Percentiles rank a stretch among this genome's conserved stretches.
Evolutionary conservation across 805 yeast species (phyloP).

Genomic region (Kazachstania kunashirensis): DNA sequence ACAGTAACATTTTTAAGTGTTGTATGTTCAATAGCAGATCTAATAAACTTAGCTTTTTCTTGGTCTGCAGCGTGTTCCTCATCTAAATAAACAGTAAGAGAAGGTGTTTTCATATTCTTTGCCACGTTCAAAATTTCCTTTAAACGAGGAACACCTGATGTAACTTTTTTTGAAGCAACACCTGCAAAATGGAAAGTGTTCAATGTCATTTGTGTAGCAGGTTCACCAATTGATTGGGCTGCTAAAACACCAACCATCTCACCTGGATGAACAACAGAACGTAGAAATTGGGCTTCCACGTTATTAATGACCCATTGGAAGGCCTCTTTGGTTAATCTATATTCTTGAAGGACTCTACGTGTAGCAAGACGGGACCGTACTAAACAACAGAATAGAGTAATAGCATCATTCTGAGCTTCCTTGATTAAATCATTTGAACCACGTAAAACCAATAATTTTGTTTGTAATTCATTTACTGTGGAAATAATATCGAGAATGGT

Average conservation of each 20-base stretch:
- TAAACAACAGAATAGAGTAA: slow-evolving; percentile 79
- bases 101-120: slow-evolving; percentile 98
- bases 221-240: slow-evolving; percentile 96
- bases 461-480: slow-evolving; percentile 61
- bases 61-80: slow-evolving; percentile 76
- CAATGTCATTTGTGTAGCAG: slow-evolving; percentile 96
- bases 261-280: slow-evolving; percentile 89
- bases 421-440: slow-evolving; percentile 63
- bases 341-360: slow-evolving; percentile 87
- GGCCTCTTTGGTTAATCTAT: slow-evolving; percentile 69
- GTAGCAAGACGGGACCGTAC: slow-evolving; percentile 86
- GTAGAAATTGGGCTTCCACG: slow-evolving; percentile 85
- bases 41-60: slow-evolving; percentile 88
- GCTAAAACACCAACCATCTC: slow-evolving; percentile 98
- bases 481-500: slow-evolving; percentile 70
- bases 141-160: slow-evolving; percentile 94
- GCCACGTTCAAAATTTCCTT: slow-evolving; percentile 98
- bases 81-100: slow-evolving; percentile 84
- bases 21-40: slow-evolving; percentile 95
- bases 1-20: slow-evolving; percentile 89
- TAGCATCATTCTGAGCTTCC: slow-evolving; percentile 91
- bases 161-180: slow-evolving; percentile 92
- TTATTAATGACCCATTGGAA: slow-evolving; percentile 96
- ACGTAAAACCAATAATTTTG: slow-evolving; percentile 64
- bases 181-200: slow-evolving; percentile 98